Conservation (phyloP, 2,329 filamentous ascomycete species). For the Eurotiales sp. region DNA sequence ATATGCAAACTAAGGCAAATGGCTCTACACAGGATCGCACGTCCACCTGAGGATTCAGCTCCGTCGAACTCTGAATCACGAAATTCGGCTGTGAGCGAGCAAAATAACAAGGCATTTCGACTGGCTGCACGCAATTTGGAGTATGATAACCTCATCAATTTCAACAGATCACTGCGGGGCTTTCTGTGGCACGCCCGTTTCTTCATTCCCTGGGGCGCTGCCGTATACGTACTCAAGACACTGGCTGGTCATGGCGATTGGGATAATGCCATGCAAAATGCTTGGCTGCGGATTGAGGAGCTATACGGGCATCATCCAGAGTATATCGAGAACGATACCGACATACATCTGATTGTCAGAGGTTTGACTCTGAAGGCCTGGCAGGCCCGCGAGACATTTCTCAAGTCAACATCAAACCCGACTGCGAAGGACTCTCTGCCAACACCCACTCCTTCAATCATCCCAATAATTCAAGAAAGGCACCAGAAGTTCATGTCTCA, state of each 20-base stretch:
- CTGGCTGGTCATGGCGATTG: neutral
- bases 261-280: neutral
- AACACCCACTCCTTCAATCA: neutral
- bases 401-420: neutral
- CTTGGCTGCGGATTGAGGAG: constrained; percentile 1
- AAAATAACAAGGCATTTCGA: neutral
- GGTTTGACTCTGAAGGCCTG: neutral
- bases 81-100: too few species aligned
- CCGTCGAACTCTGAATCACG: neutral
- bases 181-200: constrained; percentile 1
- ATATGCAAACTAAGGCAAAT: constrained; percentile 7
- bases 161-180: neutral
- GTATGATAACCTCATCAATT: constrained; percentile 5
- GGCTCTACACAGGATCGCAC: neutral
- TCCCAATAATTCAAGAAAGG: neutral
- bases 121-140: neutral
- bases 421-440: neutral
- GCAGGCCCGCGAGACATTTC: neutral
- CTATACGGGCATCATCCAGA: constrained; percentile 3
- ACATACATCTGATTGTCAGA: neutral
- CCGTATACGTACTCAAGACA: constrained; percentile 3
- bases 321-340: neutral
- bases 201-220: constrained; percentile 1
- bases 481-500: neutral
- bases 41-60: neutral